Conservation (phyloP, 345 rosid species). For the Populus davidiana region DNA sequence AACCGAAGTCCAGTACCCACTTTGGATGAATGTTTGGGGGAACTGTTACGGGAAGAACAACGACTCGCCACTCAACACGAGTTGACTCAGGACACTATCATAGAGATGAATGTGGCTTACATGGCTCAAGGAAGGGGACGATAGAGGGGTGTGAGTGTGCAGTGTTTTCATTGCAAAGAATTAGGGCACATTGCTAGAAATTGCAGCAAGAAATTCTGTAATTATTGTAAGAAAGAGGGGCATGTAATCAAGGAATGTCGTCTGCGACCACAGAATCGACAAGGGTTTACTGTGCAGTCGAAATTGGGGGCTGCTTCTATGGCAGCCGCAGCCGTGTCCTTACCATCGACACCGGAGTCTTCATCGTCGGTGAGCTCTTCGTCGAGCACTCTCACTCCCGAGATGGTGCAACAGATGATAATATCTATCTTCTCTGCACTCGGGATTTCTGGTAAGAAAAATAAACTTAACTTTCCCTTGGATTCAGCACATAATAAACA, state of each 20-base stretch:
- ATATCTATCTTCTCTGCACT: neutral
- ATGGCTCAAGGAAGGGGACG: neutral
- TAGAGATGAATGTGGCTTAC: slow-evolving; percentile 1
- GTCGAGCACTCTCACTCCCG: neutral
- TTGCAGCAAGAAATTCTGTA: no score
- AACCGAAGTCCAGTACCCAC: neutral
- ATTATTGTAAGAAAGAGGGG: no score
- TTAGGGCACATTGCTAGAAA: no score
- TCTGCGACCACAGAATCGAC: no score
- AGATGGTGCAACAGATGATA: neutral
- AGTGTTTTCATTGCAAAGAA: no score
- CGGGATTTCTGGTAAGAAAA: neutral
- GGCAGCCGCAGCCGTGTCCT: no score
- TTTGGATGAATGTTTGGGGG: neutral
- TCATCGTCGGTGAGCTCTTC: neutral
- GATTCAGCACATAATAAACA: neutral
- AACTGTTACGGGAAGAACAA: no score
- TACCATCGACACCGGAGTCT: no score
- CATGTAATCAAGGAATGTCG: no score
- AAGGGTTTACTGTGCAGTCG: no score
- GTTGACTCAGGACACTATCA: neutral
- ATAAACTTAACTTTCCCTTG: neutral
- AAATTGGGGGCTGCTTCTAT: no score
- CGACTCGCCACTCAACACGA: neutral
- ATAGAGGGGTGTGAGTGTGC: no score